Base-by-base conservation (phyloP, 768 basidiomycete genomes). In the Termitomyces sp. region DNA sequence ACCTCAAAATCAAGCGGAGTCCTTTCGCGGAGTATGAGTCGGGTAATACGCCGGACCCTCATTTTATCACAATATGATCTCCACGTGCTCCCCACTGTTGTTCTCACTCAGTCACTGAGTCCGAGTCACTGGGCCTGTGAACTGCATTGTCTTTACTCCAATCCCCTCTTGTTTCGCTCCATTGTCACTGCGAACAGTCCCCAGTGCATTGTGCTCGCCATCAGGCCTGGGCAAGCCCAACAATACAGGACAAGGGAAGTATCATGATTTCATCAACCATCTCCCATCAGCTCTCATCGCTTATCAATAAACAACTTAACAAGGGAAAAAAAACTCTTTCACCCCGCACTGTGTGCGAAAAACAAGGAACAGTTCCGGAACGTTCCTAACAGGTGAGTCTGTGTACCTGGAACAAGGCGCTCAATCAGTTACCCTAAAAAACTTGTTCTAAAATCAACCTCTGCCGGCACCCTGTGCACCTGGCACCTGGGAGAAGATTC, bases 1-100 rank as follows among this genome's bases (percentile, higher is more conserved):
- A 57, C 56, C 13, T 15, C 36, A 36, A 57, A 57, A 46, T 48
- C 45, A 57, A 57, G 44, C 44, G 42, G 44, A 35, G 56, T 33
- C 33, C 2, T 28, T 32, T 57, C 56, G 56, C 56, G 56, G 56
- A 57, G 42, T 45, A 15, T 9, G 42, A 32, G 22, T 18, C 35
- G 28, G 24, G 2, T 24, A 4, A 28, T 2, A 28, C 28, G 28
- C 28, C 28, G 28, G 28, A 28, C 28, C 28, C 20, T 28, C 20
- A n/a, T 24, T 32, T 40, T 44, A 40, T 55, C 38, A 55, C 40
- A 42, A 55, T 46, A 28, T 55, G 3, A 42, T 55, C 32, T 35
- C 50, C 50, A 51, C 50, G 33, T 51, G 50, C 50, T 54, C 24
- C 20, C 24, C 53, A 15, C 52, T 39, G 39, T 50, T 33, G 28